A percentile compares a stretch with the other conserved stretches of the same genome.
Evolutionary conservation across 768 basidiomycete species (phyloP).

Genomic region (Lactarius hatsudake): DNA sequence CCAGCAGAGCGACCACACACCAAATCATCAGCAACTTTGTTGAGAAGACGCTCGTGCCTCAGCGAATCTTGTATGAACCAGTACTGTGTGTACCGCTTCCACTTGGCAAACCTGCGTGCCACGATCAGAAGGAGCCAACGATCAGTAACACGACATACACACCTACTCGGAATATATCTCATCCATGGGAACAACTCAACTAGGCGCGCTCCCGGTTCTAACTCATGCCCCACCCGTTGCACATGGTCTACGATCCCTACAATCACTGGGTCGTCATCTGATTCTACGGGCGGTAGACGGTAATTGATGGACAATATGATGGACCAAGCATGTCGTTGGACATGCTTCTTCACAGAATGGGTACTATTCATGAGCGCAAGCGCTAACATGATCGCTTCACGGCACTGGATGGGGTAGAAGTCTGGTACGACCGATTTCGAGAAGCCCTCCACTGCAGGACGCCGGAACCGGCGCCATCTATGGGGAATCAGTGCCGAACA

Average conservation of each 20-base stretch:
- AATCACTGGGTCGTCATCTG: constrained; percentile 12
- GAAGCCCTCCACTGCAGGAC: no score
- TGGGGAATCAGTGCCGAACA: not conserved
- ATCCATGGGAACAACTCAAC: not conserved
- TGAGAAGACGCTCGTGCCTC: not conserved
- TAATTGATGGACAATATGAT: constrained; percentile 27
- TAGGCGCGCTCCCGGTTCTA: not conserved
- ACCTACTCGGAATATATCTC: not conserved
- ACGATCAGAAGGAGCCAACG: not conserved
- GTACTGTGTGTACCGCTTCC: not conserved
- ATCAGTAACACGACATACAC: not conserved
- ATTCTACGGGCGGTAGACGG: constrained; percentile 9
- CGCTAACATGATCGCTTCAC: not conserved
- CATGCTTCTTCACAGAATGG: constrained; percentile 29
- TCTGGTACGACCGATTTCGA: not conserved
- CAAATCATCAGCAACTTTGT: not conserved
- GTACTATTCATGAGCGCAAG: constrained; percentile 33
- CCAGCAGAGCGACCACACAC: not conserved
- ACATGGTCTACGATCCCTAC: not conserved
- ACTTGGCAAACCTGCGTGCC: not conserved
- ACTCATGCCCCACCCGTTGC: not conserved
- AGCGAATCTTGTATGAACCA: not conserved
- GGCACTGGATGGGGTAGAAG: not conserved
- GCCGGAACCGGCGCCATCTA: not conserved
- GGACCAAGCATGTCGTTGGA: constrained; percentile 33